Evolutionary conservation across 148 eudicot genomes (phyloP), one percentile per base, ranked within the genome.

Genomic region (Talinum fruticosum): DNA sequence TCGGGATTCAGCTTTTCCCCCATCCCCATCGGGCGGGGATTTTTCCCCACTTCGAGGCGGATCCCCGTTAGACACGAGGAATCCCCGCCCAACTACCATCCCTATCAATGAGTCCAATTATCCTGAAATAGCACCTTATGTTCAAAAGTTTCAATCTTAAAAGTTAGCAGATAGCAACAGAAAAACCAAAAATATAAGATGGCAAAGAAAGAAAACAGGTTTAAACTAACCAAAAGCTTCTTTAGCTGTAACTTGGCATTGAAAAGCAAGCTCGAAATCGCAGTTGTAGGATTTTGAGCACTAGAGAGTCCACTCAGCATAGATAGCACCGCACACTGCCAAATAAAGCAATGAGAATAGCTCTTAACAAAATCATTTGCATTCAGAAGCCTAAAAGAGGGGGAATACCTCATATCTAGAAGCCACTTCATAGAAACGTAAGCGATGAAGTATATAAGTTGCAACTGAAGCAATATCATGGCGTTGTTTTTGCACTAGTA

Each of bases 391-490:
- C 61, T 53, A 51, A 67, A 29, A 62, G 70, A n/a, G n/a, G n/a
- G n/a, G n/a, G n/a, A 51, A 70, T 89, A 96, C 99, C 99, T 96
- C 99, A 77, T 89, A 93, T 89, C 90, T 88, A 34, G 93, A 87
- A 84, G 90, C 91, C 81, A 91, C 93, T 90, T 96, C 98, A 78
- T 96, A 96, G 61, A 88, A 86, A 67, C 97, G 95, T 80, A 91
- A 35, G 72, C 98, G 99, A 72, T 96, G 97, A 82, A 96, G 97
- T 71, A 93, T 82, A 82, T 89, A 91, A 30, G 97, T 93, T 38
- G 93, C 90, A 44, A 91, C 88, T 71, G 89, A 87, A 75, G 98
- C 97, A 80, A 93, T 85, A 87, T 91, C 95, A 85, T 96, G 98
- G 24, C 93, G 86, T 71, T 85, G 97, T 74, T 89, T 96, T 76